These are phyloP conservation scores for Ocimum tenuiflorum DNA, from an alignment of 257 asterid genomes.

Conservation along the genomic window DNA sequence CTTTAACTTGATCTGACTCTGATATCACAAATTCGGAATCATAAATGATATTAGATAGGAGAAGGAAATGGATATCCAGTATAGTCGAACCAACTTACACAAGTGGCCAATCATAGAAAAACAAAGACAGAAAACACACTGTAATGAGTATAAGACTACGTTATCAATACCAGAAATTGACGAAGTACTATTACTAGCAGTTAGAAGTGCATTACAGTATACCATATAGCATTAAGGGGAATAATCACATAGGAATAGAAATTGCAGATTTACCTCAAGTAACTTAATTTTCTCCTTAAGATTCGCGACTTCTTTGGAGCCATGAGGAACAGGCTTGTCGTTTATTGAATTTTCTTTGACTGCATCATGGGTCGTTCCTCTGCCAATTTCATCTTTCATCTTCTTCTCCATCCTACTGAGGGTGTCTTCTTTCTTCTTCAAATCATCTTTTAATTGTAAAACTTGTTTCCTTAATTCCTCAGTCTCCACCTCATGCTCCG, in stretches of 20 bases:
- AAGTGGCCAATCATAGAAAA: background rate
- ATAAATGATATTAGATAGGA: background rate
- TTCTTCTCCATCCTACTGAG: slow-evolving; percentile 55
- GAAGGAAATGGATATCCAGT: background rate
- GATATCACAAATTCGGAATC: slow-evolving; percentile 13
- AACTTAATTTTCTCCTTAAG: slow-evolving; percentile 66
- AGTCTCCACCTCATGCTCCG: slow-evolving; percentile 50
- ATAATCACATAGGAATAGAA: background rate
- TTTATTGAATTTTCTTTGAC: slow-evolving; percentile 28
- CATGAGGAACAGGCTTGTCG: slow-evolving; percentile 25
- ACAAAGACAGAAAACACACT: too few species aligned
- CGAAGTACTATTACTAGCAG: background rate
- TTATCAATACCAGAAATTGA: background rate
- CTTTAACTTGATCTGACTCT: slow-evolving; percentile 64
- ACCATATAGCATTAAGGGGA: background rate
- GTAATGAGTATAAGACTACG: too few species aligned
- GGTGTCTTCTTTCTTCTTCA: slow-evolving; percentile 60
- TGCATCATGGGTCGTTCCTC: slow-evolving; percentile 27
- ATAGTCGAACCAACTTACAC: background rate
- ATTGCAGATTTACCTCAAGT: slow-evolving; percentile 63
- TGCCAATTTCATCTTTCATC: slow-evolving; percentile 34
- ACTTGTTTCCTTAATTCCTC: slow-evolving; percentile 57
- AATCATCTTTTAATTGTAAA: slow-evolving; percentile 36
- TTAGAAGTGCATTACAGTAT: background rate
- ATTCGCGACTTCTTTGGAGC: slow-evolving; percentile 47